Base-by-base conservation (phyloP, 164 flowering plant species). In the Vitis labrusca region DNA sequence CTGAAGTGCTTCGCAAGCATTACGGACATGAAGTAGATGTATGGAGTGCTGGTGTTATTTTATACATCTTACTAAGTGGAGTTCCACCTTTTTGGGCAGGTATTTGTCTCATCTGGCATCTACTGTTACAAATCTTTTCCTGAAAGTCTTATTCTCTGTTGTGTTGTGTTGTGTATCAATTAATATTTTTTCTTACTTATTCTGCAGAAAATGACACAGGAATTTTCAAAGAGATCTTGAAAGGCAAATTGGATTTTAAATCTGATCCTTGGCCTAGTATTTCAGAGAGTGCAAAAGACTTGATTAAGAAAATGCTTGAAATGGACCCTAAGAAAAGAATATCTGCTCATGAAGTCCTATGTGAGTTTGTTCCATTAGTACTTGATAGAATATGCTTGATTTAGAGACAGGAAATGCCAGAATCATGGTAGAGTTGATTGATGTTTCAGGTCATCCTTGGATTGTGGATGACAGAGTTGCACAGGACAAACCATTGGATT, bases 21-120 rank as follows among this genome's bases (percentile, higher is more conserved):
- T 91, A 91, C 77, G 93, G 96, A 32, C 93, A 83, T 64, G 87
- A 85, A 75, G 76, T 79, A 7, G 96, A 91, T 73, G 90, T 91
- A 19, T 91, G 96, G 96, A 91, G 96, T 83, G 93, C 96, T 50
- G 96, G 96, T 64, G 91, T 91, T 73, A 91, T 91, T 64, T 74
- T 91, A 60, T 91, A 91, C 73, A 89, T 91, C 77, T 77, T 91
- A 71, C 58, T 91, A 63, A 85, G 90, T 59, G 96, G 96, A 4
- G 91, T 91, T 76, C 96, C 96, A 23, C 93, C 96, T 15, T 91
- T 91, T 75, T 91, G 93, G 93, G 96, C 89, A 58, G 95, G 95
- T 88, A 80, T 2, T 14, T 5, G 27, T 59, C 68, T 58, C 16
- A 30, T 64, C 1, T 64, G 8, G 59, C 29, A 9, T 37, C 9